phyloP scores from a whole-genome alignment of 2,329 filamentous ascomycete species.

The Cytospora piceae region DNA sequence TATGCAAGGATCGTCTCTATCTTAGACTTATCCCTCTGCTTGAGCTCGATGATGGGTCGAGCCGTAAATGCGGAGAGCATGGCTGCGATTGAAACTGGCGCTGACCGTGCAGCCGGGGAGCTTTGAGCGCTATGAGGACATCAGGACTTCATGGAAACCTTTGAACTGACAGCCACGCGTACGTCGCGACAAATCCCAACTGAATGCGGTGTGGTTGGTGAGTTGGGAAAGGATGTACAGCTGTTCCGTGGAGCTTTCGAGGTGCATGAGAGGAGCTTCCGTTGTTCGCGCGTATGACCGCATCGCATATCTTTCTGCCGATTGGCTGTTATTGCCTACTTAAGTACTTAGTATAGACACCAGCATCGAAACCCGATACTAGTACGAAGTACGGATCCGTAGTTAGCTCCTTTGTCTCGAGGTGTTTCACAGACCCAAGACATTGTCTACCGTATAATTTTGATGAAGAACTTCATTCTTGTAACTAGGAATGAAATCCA shows the following conservation, averaged over 20 bases:
- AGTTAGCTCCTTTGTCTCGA: background rate
- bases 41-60: constrained; percentile 95
- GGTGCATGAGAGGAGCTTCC: constrained; percentile 12
- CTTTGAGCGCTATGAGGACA: constrained; percentile 25
- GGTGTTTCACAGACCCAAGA: background rate
- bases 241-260: constrained; percentile 24
- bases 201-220: constrained; percentile 5
- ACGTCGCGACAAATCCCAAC: background rate
- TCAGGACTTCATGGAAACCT: constrained; percentile 23
- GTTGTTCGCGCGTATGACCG: constrained; percentile 26
- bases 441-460: background rate
- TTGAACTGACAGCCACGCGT: background rate
- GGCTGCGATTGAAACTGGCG: constrained; percentile 42
- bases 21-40: constrained; percentile 91
- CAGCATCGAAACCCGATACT: background rate
- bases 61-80: constrained; percentile 99
- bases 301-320: constrained; percentile 21
- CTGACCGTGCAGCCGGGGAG: constrained; percentile 29
- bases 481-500: background rate
- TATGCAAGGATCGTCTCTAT: constrained; percentile 95
- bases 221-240: constrained; percentile 23
- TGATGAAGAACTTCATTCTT: background rate
- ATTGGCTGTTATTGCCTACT: constrained; percentile 3
- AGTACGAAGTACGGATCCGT: background rate
- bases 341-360: too few relatives aligned